These are phyloP conservation scores for Rauvolfia tetraphylla DNA, from an alignment of 257 asterid species.

Conservation along the genomic window DNA sequence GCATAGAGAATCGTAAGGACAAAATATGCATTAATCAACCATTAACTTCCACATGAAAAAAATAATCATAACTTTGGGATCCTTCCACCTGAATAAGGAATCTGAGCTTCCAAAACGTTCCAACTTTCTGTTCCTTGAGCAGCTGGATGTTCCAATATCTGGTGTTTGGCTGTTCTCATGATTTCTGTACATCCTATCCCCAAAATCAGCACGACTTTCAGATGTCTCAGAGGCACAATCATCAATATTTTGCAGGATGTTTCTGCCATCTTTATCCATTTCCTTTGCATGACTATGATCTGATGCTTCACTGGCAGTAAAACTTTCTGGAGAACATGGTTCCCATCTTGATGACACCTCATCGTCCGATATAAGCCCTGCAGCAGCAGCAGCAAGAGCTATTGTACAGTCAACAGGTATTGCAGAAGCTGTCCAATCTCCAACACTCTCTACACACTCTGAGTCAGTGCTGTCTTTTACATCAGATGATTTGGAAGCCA, in stretches of 20 bases:
- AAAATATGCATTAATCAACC: constrained; percentile 8
- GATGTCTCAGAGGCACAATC: constrained; percentile 45
- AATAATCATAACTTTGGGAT: constrained; percentile 15
- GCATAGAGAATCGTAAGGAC: neutral
- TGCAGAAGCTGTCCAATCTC: constrained; percentile 70
- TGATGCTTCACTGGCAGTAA: constrained; percentile 49
- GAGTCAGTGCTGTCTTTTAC: constrained; percentile 38
- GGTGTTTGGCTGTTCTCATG: constrained; percentile 34
- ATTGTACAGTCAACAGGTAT: constrained; percentile 60
- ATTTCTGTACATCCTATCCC: constrained; percentile 22
- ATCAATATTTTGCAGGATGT: constrained; percentile 31
- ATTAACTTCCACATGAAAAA: neutral
- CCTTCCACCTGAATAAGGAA: constrained; percentile 69
- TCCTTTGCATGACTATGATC: constrained; percentile 47
- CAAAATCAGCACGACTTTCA: constrained; percentile 35
- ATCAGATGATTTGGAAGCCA: constrained; percentile 34
- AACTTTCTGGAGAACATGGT: constrained; percentile 48
- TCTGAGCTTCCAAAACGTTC: constrained; percentile 51
- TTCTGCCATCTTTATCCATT: constrained; percentile 44
- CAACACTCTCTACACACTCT: constrained; percentile 36
- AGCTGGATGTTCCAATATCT: constrained; percentile 31
- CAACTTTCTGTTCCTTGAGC: constrained; percentile 34
- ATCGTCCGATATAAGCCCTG: constrained; percentile 67
- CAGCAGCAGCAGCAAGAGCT: constrained; percentile 76
- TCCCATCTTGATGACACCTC: constrained; percentile 57